Evolutionary conservation across 306 rosid genomes (phyloP).

Genomic region (Trichosanthes truncata): DNA sequence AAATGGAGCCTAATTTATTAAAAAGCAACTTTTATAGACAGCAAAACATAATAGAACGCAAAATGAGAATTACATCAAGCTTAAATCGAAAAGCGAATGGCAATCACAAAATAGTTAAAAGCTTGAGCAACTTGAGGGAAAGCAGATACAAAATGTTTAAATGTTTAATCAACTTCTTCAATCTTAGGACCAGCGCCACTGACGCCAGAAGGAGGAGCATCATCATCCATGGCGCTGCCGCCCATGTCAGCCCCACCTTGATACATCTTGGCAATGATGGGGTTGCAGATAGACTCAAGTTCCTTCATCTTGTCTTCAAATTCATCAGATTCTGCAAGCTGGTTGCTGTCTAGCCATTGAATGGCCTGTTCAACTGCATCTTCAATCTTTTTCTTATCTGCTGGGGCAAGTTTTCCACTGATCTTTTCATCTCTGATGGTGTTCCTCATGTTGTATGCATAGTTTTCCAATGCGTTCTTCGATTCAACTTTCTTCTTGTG

Average conservation of each 20-base stretch:
- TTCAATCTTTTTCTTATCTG: conserved; percentile 59
- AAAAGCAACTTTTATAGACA: neutral
- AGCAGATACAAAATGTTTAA: neutral
- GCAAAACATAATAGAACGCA: neutral
- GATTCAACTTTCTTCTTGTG: conserved; percentile 69
- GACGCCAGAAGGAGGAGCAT: conserved; percentile 39
- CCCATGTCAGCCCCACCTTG: conserved; percentile 45
- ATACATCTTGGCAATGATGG: conserved; percentile 71
- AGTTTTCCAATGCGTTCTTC: conserved; percentile 62
- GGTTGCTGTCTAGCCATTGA: conserved; percentile 61
- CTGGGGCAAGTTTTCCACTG: conserved; percentile 41
- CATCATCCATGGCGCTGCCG: conserved; percentile 31
- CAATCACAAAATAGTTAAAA: neutral
- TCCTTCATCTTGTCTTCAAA: conserved; percentile 81
- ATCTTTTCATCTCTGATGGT: conserved; percentile 63
- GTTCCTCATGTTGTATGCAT: conserved; percentile 69
- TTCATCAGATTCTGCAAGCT: conserved; percentile 56
- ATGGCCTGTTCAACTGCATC: conserved; percentile 51
- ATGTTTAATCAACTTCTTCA: conserved; percentile 59
- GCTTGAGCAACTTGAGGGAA: neutral
- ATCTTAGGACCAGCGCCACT: conserved; percentile 73
- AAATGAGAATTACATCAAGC: neutral
- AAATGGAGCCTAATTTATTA: neutral
- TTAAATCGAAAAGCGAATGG: neutral
- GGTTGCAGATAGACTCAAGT: conserved; percentile 55